A percentile compares a stretch with the other conserved stretches of the same genome.
These are phyloP conservation scores for Quercus ilex DNA, from an alignment of 306 rosid genomes.

Conservation along the genomic window DNA sequence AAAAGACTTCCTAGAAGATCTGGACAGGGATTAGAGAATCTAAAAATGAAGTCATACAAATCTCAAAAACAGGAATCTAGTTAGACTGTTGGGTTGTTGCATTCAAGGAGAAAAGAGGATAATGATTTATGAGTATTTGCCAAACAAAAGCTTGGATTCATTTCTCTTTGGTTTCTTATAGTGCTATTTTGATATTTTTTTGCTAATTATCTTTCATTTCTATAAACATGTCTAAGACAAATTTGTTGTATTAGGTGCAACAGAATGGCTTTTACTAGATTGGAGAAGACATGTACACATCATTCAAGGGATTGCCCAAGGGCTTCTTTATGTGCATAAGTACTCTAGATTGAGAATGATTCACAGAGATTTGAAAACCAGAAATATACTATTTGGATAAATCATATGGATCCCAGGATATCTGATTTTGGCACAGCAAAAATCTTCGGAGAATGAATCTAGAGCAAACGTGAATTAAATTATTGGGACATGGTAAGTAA, in stretches of 20 bases:
- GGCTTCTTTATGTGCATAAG: constrained; percentile 14
- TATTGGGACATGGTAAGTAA: constrained; percentile 12
- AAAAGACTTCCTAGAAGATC: constrained; percentile 24
- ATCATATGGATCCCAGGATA: constrained; percentile 14
- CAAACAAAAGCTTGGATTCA: constrained; percentile 30
- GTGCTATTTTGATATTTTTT: too few species aligned
- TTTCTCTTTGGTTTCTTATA: constrained; percentile 20
- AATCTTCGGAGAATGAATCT: background rate
- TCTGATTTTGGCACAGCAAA: constrained; percentile 11
- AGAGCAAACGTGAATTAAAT: constrained; percentile 1
- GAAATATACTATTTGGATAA: constrained; percentile 7
- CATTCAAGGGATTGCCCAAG: constrained; percentile 20
- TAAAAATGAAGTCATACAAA: constrained; percentile 27
- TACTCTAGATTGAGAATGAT: constrained; percentile 16
- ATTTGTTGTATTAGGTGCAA: background rate
- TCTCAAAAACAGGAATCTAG: constrained; percentile 32
- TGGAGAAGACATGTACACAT: constrained; percentile 1
- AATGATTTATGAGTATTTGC: constrained; percentile 24
- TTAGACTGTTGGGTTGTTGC: constrained; percentile 28
- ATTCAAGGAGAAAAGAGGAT: constrained; percentile 22
- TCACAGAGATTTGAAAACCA: constrained; percentile 13
- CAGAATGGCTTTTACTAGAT: background rate
- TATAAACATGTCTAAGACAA: too few species aligned
- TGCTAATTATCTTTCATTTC: too few species aligned
- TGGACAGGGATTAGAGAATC: constrained; percentile 30